phyloP scores from a whole-genome alignment of 148 eudicot genomes.

The Oxyria digyna region DNA sequence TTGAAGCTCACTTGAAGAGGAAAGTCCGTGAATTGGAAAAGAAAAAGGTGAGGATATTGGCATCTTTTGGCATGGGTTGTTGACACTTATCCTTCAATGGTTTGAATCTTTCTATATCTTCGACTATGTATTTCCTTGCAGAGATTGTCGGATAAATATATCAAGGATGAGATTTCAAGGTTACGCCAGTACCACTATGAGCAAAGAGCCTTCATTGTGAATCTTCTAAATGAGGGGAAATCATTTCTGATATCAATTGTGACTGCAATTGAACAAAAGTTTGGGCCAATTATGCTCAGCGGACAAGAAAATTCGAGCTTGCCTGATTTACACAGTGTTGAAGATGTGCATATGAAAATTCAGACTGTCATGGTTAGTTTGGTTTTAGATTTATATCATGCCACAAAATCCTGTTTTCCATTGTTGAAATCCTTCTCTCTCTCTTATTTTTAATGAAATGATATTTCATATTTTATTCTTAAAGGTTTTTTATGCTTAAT shows the following conservation, averaged over 20 bases:
- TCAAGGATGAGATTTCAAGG: conserved; percentile 39
- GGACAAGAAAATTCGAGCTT: conserved; percentile 15
- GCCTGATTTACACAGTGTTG: conserved; percentile 17
- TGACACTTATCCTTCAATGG: background rate
- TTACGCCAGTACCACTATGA: conserved; percentile 49
- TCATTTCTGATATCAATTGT: conserved; percentile 39
- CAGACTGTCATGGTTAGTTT: background rate
- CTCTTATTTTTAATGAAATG: background rate
- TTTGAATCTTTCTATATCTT: background rate
- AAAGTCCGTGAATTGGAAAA: conserved; percentile 43
- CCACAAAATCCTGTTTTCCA: background rate
- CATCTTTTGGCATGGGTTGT: background rate
- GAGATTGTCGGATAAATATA: conserved; percentile 5
- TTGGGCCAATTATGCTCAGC: conserved; percentile 26
- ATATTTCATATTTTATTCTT: background rate
- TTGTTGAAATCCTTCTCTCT: background rate
- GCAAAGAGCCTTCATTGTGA: conserved; percentile 32
- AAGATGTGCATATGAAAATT: background rate
- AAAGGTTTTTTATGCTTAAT: background rate
- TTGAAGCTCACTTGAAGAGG: conserved; percentile 73
- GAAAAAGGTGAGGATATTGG: conserved; percentile 39
- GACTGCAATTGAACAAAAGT: conserved; percentile 34
- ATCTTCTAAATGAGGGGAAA: conserved; percentile 49
- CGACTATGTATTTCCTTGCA: conserved; percentile 6
- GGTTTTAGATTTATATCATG: conserved; percentile 3